Percentiles rank a stretch among this genome's conserved stretches.
phyloP scores from a whole-genome alignment of 805 yeast species.

The Kodamaea restingae region DNA sequence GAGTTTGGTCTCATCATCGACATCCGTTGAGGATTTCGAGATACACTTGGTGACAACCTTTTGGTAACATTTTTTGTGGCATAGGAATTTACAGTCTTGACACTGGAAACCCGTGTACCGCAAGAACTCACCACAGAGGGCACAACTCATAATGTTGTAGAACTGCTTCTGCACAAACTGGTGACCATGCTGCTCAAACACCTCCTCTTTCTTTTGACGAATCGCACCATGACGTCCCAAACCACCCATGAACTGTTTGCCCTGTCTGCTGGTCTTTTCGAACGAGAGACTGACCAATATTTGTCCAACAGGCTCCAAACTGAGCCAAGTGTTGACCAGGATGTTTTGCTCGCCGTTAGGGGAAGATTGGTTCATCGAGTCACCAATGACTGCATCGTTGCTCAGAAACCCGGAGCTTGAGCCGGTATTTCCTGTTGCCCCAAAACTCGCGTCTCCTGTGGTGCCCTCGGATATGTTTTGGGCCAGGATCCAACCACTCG shows the following conservation, averaged over 20 bases:
- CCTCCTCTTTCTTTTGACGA: constrained; percentile 85
- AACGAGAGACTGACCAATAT: constrained; percentile 74
- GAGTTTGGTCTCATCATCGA: constrained; percentile 73
- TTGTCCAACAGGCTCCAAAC: constrained; percentile 92
- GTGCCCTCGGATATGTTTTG: constrained; percentile 25
- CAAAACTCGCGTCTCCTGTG: neutral
- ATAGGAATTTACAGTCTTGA: constrained; percentile 75
- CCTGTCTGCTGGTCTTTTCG: constrained; percentile 50
- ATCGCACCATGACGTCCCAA: constrained; percentile 94
- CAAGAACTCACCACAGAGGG: constrained; percentile 92
- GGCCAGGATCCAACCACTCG: constrained; percentile 87
- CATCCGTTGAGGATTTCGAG: constrained; percentile 66
- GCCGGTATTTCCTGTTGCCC: neutral
- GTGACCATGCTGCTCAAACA: constrained; percentile 94
- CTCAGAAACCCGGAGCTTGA: neutral
- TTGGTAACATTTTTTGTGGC: constrained; percentile 77
- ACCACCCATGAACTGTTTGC: constrained; percentile 41
- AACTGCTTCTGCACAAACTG: constrained; percentile 93
- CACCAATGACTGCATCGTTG: constrained; percentile 1
- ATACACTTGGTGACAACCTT: constrained; percentile 82
- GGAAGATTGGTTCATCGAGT: neutral
- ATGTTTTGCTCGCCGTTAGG: constrained; percentile 22
- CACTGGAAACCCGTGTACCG: constrained; percentile 85
- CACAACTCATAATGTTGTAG: constrained; percentile 95
- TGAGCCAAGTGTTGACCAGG: constrained; percentile 77